Percentiles rank a stretch among this genome's conserved stretches.
Evolutionary conservation across 208 protist species (phyloP).

Genomic region (Herpetomonas tarakana): DNA sequence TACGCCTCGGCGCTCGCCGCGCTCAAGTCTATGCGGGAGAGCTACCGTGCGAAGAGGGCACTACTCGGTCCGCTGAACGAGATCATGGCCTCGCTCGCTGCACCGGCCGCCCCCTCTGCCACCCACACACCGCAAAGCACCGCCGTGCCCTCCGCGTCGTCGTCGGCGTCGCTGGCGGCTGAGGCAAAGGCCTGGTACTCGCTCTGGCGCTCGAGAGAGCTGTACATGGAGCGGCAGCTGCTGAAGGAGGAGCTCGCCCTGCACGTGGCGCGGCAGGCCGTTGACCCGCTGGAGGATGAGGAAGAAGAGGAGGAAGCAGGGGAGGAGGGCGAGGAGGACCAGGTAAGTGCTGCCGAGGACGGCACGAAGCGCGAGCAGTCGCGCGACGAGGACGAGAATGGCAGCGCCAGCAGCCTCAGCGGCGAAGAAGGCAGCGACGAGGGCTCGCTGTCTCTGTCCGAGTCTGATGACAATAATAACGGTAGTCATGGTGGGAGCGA

Average conservation of each 20-base stretch:
- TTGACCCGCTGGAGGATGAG: conserved; percentile 6
- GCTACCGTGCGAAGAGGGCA: conserved; percentile 12
- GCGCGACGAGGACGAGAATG: conserved; percentile 15
- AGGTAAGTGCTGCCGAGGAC: conserved; percentile 6
- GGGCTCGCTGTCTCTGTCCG: conserved; percentile 1
- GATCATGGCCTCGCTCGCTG: background rate
- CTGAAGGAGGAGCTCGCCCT: conserved; percentile 25
- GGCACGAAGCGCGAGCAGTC: background rate
- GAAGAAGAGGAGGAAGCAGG: conserved; percentile 20
- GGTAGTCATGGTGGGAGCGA: no score
- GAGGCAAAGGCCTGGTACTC: conserved; percentile 19
- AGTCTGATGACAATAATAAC: background rate
- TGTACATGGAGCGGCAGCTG: conserved; percentile 47
- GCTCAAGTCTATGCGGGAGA: conserved; percentile 49
- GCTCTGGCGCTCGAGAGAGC: conserved; percentile 38
- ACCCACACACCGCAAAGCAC: conserved; percentile 6
- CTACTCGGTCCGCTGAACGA: conserved; percentile 6
- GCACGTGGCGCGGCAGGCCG: conserved; percentile 11
- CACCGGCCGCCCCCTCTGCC: background rate
- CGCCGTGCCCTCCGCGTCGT: conserved; percentile 5
- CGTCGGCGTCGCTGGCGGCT: conserved; percentile 1
- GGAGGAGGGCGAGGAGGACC: conserved; percentile 9
- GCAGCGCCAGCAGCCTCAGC: background rate
- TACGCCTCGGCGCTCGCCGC: conserved; percentile 68
- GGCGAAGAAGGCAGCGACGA: background rate